phyloP scores from a whole-genome alignment of 345 rosid genomes.

The Brassica nigra region DNA sequence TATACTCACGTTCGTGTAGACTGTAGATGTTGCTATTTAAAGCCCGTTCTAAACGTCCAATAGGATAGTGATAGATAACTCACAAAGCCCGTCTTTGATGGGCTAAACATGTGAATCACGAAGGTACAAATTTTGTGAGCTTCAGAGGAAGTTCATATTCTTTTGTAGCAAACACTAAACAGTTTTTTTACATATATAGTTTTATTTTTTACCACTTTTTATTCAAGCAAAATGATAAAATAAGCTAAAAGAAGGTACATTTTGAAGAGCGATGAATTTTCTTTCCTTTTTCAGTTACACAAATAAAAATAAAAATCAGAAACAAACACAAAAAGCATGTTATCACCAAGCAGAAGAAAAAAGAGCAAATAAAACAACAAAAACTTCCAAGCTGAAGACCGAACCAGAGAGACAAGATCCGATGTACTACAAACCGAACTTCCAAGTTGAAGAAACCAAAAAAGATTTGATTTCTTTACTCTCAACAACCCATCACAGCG shows the following conservation, averaged over 20 bases:
- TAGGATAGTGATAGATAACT: neutral
- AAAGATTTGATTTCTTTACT: neutral
- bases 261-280: constrained; percentile 6
- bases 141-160: neutral
- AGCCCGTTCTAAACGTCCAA: neutral
- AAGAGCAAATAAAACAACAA: neutral
- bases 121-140: neutral
- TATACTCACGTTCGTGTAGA: neutral
- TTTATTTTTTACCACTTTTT: neutral
- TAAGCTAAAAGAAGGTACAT: neutral
- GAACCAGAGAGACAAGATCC: constrained; percentile 13
- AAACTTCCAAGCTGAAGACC: constrained; percentile 3
- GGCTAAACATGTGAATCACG: neutral
- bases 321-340: neutral
- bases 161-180: neutral
- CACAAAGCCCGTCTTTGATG: neutral
- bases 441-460: constrained; percentile 22
- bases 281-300: neutral
- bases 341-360: constrained; percentile 12
- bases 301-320: neutral
- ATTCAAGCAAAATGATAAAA: constrained; percentile 21
- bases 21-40: neutral
- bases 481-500: constrained; percentile 74
- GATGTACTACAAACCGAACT: constrained; percentile 11
- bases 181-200: neutral